Evolutionary conservation across 495 filamentous ascomycete genomes (phyloP).

Genomic region (Rhypophila decipiens): DNA sequence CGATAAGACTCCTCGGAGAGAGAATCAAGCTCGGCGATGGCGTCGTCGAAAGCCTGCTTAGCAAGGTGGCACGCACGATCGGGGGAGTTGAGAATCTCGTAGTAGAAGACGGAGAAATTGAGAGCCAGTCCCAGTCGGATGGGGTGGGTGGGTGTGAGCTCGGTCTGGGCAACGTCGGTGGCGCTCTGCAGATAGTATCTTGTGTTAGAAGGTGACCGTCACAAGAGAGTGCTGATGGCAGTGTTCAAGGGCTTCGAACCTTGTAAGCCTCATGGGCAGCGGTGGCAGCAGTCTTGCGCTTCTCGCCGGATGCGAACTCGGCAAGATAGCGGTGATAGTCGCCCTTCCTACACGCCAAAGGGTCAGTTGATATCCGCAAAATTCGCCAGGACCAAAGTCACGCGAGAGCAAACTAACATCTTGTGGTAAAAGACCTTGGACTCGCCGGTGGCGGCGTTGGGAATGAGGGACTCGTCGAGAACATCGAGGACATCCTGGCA

Average conservation of each 20-base stretch:
- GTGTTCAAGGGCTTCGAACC: conserved; percentile 41
- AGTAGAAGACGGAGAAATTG: conserved; percentile 99
- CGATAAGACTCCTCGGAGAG: conserved; percentile 99
- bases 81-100: conserved; percentile 98
- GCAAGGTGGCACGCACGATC: conserved; percentile 98
- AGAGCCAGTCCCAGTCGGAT: conserved; percentile 97
- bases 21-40: conserved; percentile 98
- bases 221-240: not conserved
- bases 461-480: conserved; percentile 90
- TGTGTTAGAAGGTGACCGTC: conserved; percentile 10
- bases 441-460: conserved; percentile 96
- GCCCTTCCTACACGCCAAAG: conserved; percentile 70
- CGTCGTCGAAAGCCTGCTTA: conserved; percentile 99
- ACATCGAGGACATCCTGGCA: conserved; percentile 98
- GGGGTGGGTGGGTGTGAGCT: conserved; percentile 95
- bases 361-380: not conserved
- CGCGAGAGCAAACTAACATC: conserved; percentile 56
- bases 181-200: conserved; percentile 64
- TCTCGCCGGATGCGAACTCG: conserved; percentile 97
- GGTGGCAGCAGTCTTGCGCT: conserved; percentile 95
- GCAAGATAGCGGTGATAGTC: conserved; percentile 99
- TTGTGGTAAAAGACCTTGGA: conserved; percentile 99
- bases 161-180: conserved; percentile 95
- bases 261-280: conserved; percentile 99
- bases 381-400: not conserved